Evolutionary conservation across 1,139 yeast genomes (phyloP).

Genomic region (Suhomyces ambrosiae): DNA sequence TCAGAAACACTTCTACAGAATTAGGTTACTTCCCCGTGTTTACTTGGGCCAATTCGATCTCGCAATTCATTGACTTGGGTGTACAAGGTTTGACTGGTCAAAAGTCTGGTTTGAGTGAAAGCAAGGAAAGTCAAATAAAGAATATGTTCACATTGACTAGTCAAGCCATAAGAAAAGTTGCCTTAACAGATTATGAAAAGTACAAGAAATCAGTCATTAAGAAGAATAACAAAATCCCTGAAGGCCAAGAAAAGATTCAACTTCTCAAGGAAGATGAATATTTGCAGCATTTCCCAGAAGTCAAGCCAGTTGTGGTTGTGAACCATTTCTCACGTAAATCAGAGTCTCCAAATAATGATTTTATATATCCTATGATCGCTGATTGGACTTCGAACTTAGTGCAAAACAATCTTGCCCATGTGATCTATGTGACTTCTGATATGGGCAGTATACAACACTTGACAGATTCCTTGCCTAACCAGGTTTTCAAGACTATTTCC

Average conservation of each 20-base stretch:
- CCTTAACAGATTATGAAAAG: slow-evolving; percentile 45
- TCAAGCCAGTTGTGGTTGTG: slow-evolving; percentile 83
- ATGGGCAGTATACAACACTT: slow-evolving; percentile 73
- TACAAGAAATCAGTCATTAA: slow-evolving; percentile 25
- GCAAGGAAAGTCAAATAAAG: slow-evolving; percentile 79
- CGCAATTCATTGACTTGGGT: slow-evolving; percentile 79
- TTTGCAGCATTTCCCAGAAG: slow-evolving; percentile 82
- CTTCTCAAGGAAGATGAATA: slow-evolving; percentile 73
- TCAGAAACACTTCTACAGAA: slow-evolving; percentile 70
- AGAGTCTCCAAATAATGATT: slow-evolving; percentile 54
- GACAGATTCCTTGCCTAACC: slow-evolving; percentile 76
- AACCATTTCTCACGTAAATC: slow-evolving; percentile 67
- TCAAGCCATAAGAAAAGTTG: slow-evolving; percentile 71
- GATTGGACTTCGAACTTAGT: slow-evolving; percentile 87
- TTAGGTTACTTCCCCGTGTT: slow-evolving; percentile 92
- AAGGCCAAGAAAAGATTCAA: slow-evolving; percentile 21
- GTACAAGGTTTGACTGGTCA: slow-evolving; percentile 93
- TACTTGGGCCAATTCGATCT: slow-evolving; percentile 84
- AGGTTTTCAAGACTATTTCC: slow-evolving; percentile 73
- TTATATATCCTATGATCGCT: slow-evolving; percentile 74
- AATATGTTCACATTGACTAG: slow-evolving; percentile 76
- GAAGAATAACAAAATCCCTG: slow-evolving; percentile 22
- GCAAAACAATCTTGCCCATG: slow-evolving; percentile 84
- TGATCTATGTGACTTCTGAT: slow-evolving; percentile 82
- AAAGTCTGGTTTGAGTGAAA: slow-evolving; percentile 86